Evolutionary conservation across 2,329 filamentous ascomycete species (phyloP).

Genomic region (Boeremia lycopersici): DNA sequence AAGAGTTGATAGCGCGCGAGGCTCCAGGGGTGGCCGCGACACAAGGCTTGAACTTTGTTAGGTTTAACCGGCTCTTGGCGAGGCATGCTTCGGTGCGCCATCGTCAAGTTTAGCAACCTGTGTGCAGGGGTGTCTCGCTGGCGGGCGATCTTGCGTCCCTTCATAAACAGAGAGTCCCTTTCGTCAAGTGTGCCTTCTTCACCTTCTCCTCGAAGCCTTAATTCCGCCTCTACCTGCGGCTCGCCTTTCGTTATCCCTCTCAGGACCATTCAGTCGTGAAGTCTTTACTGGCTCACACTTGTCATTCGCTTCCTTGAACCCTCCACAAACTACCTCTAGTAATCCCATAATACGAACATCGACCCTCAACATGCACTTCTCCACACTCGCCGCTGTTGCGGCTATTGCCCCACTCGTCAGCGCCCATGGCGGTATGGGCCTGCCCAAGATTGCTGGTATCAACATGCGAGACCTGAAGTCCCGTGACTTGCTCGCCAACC

Average conservation of each 20-base stretch:
- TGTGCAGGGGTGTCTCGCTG: constrained; percentile 20
- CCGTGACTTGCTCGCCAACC: constrained; percentile 37
- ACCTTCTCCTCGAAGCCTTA: constrained; percentile 27
- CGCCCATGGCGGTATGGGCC: constrained; percentile 37
- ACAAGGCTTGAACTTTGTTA: constrained; percentile 19
- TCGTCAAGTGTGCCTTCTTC: constrained; percentile 12
- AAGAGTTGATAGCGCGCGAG: constrained; percentile 16
- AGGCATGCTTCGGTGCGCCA: constrained; percentile 20
- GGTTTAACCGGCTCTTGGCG: constrained; percentile 19
- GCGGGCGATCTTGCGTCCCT: constrained; percentile 24
- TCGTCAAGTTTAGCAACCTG: constrained; percentile 31
- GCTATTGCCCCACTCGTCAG: constrained; percentile 37
- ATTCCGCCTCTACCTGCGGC: constrained; percentile 22
- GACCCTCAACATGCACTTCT: constrained; percentile 41
- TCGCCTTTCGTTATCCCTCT: constrained; percentile 23
- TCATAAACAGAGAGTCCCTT: constrained; percentile 26
- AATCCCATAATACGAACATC: constrained; percentile 34
- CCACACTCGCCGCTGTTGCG: constrained; percentile 37
- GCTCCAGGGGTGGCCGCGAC: constrained; percentile 16
- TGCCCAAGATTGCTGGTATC: constrained; percentile 44
- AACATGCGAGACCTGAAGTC: constrained; percentile 45
- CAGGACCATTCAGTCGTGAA: constrained; percentile 35
- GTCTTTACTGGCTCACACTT: constrained; percentile 33
- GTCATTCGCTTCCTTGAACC: constrained; percentile 39
- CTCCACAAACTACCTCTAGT: constrained; percentile 19